Conservation (phyloP, 257 asterid species). For the Nicotiana tomentosiformis region DNA sequence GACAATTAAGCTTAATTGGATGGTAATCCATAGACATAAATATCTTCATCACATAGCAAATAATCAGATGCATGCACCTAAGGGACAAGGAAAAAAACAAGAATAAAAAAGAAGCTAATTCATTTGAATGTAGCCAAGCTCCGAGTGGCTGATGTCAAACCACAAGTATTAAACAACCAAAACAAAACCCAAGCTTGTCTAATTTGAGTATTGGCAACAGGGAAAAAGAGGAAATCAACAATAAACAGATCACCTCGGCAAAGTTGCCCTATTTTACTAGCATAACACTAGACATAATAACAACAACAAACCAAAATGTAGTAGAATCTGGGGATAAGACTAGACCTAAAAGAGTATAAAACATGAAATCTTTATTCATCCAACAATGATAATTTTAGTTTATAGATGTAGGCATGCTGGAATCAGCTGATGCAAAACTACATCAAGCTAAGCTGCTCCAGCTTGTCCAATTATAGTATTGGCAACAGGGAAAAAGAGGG, state of each 20-base stretch:
- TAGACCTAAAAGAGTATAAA: no score
- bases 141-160: not conserved
- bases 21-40: slow-evolving; percentile 10
- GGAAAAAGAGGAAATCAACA: slow-evolving; percentile 60
- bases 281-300: no score
- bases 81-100: not conserved
- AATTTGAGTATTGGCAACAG: slow-evolving; percentile 47
- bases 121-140: not conserved
- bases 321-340: no score
- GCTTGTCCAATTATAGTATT: slow-evolving; percentile 5
- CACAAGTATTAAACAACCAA: slow-evolving; percentile 6
- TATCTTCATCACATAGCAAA: slow-evolving; percentile 14
- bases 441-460: not conserved
- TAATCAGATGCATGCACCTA: not conserved
- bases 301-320: no score
- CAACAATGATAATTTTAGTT: no score
- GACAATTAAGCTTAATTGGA: slow-evolving; percentile 26
- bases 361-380: no score
- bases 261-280: slow-evolving; percentile 23
- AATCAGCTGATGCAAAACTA: not conserved
- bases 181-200: slow-evolving; percentile 9
- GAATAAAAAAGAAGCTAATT: not conserved
- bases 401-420: not conserved
- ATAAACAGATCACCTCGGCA: slow-evolving; percentile 51
- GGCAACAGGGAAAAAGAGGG: slow-evolving; percentile 23